These are phyloP conservation scores for Closterium sp. DNA, from an alignment of 139 green algal genomes.

Conservation along the genomic window DNA sequence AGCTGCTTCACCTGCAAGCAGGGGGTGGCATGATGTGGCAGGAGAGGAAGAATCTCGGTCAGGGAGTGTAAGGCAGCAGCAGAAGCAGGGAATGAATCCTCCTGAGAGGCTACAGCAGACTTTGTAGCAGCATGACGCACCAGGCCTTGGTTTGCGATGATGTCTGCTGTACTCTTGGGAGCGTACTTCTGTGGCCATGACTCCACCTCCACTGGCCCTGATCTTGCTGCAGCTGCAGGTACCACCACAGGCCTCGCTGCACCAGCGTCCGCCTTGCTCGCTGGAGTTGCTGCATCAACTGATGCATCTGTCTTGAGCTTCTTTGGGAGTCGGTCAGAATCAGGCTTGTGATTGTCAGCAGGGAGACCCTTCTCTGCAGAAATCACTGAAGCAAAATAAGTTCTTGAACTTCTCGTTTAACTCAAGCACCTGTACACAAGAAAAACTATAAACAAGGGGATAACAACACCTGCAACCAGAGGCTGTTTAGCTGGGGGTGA, in stretches of 20 bases:
- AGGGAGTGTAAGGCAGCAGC: too few species aligned
- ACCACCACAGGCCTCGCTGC: background rate
- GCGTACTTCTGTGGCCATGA: conserved; percentile 73
- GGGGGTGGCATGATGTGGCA: background rate
- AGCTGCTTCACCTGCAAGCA: conserved; percentile 46
- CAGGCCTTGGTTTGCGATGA: conserved; percentile 84
- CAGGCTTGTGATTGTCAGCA: too few species aligned
- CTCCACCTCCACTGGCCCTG: conserved; percentile 2
- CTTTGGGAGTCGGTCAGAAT: too few species aligned
- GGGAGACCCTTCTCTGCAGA: background rate
- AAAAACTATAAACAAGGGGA: background rate
- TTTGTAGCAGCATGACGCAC: conserved; percentile 36
- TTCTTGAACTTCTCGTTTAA: background rate
- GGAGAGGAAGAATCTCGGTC: too few species aligned
- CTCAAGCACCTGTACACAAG: background rate
- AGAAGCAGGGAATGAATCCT: too few species aligned
- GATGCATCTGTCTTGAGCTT: background rate
- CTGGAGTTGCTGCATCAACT: background rate
- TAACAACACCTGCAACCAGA: background rate
- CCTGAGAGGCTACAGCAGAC: too few species aligned
- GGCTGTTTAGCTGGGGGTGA: background rate
- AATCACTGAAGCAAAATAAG: background rate
- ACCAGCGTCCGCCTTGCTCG: background rate
- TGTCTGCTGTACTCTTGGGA: conserved; percentile 69
- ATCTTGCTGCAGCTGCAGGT: background rate